Evolutionary conservation across 2,329 filamentous ascomycete species (phyloP).

Genomic region (Tolypocladium amazonense): DNA sequence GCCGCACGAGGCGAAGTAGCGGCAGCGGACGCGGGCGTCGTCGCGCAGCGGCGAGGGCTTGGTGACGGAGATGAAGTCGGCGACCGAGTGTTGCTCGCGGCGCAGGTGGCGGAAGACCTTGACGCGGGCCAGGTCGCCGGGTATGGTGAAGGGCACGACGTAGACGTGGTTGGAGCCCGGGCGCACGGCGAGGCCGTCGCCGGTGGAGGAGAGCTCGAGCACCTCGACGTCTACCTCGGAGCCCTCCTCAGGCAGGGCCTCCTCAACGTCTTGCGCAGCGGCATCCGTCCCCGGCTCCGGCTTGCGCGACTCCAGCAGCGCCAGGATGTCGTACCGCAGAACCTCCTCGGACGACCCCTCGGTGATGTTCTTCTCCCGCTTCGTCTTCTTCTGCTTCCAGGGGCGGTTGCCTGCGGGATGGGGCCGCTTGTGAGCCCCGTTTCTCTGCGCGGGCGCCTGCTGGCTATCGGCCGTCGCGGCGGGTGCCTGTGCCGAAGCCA

Average conservation of each 20-base stretch:
- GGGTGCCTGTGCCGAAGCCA: neutral
- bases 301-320: slow-evolving; percentile 35
- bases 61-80: slow-evolving; percentile 73
- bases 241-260: slow-evolving; percentile 51
- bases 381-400: slow-evolving; percentile 39
- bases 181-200: slow-evolving; percentile 76
- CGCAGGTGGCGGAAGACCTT: slow-evolving; percentile 67
- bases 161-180: slow-evolving; percentile 57
- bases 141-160: slow-evolving; percentile 78
- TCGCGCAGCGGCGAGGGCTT: slow-evolving; percentile 67
- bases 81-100: slow-evolving; percentile 57
- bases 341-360: slow-evolving; percentile 58
- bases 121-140: slow-evolving; percentile 70
- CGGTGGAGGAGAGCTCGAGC: slow-evolving; percentile 74
- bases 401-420: slow-evolving; percentile 6
- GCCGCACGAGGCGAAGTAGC: slow-evolving; percentile 78
- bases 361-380: slow-evolving; percentile 48
- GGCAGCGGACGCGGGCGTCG: slow-evolving; percentile 65
- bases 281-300: slow-evolving; percentile 12
- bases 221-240: slow-evolving; percentile 77
- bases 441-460: neutral
- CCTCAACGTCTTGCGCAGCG: slow-evolving; percentile 8
- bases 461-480: neutral
- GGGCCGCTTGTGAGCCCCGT: slow-evolving; percentile 1
- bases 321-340: slow-evolving; percentile 50